These are phyloP conservation scores for Trichoderma citrinoviride DNA, from an alignment of 2,329 filamentous ascomycete species.

Conservation along the genomic window DNA sequence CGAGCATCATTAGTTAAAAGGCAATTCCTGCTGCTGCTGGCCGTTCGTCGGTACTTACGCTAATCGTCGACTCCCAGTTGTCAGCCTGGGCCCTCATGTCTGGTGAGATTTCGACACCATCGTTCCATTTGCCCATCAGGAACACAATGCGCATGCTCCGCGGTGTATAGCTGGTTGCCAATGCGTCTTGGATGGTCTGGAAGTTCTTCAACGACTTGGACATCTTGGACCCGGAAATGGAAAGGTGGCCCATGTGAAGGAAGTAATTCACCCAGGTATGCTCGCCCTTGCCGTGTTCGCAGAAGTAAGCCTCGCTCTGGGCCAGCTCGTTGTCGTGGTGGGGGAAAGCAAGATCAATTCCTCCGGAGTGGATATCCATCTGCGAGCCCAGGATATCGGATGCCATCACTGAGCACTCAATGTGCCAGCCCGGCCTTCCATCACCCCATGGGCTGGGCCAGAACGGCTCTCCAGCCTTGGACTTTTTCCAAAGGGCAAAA, in stretches of 20 bases:
- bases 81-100: constrained; percentile 73
- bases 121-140: constrained; percentile 83
- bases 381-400: constrained; percentile 78
- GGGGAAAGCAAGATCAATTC: constrained; percentile 86
- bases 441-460: constrained; percentile 88
- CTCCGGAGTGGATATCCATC: constrained; percentile 92
- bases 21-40: too few species aligned
- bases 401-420: constrained; percentile 95
- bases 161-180: constrained; percentile 68
- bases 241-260: constrained; percentile 87
- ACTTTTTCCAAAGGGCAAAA: constrained; percentile 92
- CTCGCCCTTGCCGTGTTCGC: constrained; percentile 47
- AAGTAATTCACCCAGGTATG: constrained; percentile 94
- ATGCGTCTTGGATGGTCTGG: constrained; percentile 82
- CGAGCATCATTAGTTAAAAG: constrained; percentile 27
- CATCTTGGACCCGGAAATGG: constrained; percentile 90
- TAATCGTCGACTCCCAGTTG: constrained; percentile 77
- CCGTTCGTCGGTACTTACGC: constrained; percentile 42
- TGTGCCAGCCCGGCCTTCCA: constrained; percentile 92
- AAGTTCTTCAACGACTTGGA: constrained; percentile 96
- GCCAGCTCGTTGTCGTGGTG: constrained; percentile 93
- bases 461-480: constrained; percentile 85
- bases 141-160: constrained; percentile 82
- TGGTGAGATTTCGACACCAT: constrained; percentile 85
- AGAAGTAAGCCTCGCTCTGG: constrained; percentile 85